phyloP scores from a whole-genome alignment of 2,329 filamentous ascomycete species.

The Neopestalotiopsis rosae region DNA sequence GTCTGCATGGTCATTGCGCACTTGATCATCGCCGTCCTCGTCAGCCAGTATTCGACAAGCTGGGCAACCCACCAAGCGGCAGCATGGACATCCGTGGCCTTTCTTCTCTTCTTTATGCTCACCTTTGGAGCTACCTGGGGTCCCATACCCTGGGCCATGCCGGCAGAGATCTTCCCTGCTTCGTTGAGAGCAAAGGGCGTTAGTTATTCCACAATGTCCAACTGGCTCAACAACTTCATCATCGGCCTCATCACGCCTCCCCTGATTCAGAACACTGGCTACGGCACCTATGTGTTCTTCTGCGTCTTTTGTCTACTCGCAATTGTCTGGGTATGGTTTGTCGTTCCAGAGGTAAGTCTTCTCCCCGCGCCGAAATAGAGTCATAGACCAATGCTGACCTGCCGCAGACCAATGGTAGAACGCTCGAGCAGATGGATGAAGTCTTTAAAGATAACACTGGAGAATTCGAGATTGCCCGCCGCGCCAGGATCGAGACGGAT shows the following conservation, averaged over 20 bases:
- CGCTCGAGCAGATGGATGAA: slow-evolving; percentile 7
- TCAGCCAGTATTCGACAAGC: slow-evolving; percentile 51
- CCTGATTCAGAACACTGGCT: not conserved
- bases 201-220: not conserved
- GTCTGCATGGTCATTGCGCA: slow-evolving; percentile 54
- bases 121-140: slow-evolving; percentile 30
- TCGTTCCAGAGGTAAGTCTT: not conserved
- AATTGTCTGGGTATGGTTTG: slow-evolving; percentile 3
- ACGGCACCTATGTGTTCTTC: not conserved
- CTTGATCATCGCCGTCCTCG: slow-evolving; percentile 57
- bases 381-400: not conserved
- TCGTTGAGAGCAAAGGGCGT: not conserved
- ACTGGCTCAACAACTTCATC: slow-evolving; percentile 14
- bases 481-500: not conserved
- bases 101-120: slow-evolving; percentile 35
- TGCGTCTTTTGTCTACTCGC: not conserved
- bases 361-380: not conserved
- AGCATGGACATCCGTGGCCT: slow-evolving; percentile 60
- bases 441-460: not conserved
- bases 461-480: not conserved
- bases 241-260: not conserved
- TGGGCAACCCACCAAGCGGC: slow-evolving; percentile 53
- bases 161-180: slow-evolving; percentile 4
- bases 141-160: not conserved
- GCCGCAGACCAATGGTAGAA: not conserved